Evolutionary conservation across 2,329 filamentous ascomycete species (phyloP), one percentile per base, ranked within the genome.

Genomic region (Alternaria arbusti): DNA sequence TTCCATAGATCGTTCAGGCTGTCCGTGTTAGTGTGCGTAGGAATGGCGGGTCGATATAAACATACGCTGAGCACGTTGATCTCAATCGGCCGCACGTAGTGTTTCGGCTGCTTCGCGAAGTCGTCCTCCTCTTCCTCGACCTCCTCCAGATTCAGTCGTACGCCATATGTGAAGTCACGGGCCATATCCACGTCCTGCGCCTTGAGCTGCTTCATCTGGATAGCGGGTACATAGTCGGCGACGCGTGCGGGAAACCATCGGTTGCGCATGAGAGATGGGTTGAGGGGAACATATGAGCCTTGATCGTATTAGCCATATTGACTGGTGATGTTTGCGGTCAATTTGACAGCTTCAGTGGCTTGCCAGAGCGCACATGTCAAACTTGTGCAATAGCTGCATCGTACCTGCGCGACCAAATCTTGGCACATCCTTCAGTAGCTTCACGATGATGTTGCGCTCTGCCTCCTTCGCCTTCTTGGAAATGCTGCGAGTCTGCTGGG

Each of bases 251-350:
- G 86, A 67, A 84, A 87, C 83, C 83, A 87, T 57, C 78, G 75
- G 71, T 87, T 87, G 66, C 86, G 82, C 86, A 89, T 87, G 40
- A 81, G 78, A 22, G 86, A 84, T 15, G 79, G 75, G n/a, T 83
- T 75, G 45, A 88, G 79, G 30, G 85, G 83, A 20, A 88, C 79
- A 63, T 87, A 82, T 17, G 83, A 75, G 64, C 86, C 86, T 88
- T 65, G 36, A 22, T 23, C 59, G 25, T 40, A 54, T 79, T 63
- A 76, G 71, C 62, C 65, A 57, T 61, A 40, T 9, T 23, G 28
- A 11, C 45, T 30, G 40, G 40, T 51, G 46, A 12, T 59, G 15
- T 44, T 20, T 54, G 36, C 12, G 30, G 13, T 7, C 44, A 49
- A 28, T 45, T 54, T 54, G 54, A 57, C 10, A 52, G 56, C 47